Conservation (phyloP, 1,139 yeast species). For the Groenewaldozyma sp. region DNA sequence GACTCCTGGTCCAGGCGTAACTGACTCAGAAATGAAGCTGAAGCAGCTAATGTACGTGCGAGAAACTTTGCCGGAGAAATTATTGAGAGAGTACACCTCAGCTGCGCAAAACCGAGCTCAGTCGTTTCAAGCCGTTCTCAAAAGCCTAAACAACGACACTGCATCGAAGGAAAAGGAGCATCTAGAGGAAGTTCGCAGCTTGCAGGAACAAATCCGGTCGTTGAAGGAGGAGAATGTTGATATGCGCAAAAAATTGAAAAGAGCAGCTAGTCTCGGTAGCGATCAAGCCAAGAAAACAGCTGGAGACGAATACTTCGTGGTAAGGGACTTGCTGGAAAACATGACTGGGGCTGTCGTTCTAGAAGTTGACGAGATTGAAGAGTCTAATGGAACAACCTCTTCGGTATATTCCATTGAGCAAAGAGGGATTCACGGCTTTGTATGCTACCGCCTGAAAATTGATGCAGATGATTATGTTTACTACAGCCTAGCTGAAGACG, state of each 20-base stretch:
- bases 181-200: background rate
- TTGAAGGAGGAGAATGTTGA: background rate
- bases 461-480: background rate
- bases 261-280: too few species aligned
- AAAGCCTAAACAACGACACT: too few species aligned
- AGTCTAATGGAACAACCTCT: background rate
- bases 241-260: too few species aligned
- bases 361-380: background rate
- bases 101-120: constrained; percentile 24
- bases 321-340: background rate
- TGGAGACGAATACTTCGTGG: background rate
- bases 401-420: background rate
- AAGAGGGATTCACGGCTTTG: background rate
- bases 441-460: background rate
- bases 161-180: background rate
- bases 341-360: background rate
- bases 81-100: constrained; percentile 23
- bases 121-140: background rate
- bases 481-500: background rate
- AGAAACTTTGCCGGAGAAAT: constrained; percentile 25
- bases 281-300: too few species aligned
- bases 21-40: background rate
- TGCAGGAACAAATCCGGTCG: background rate
- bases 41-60: constrained; percentile 13
- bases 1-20: background rate